A percentile compares a stretch with the other conserved stretches of the same genome.
Evolutionary conservation across 768 basidiomycete species (phyloP).

Genomic region (Mycena filopes): DNA sequence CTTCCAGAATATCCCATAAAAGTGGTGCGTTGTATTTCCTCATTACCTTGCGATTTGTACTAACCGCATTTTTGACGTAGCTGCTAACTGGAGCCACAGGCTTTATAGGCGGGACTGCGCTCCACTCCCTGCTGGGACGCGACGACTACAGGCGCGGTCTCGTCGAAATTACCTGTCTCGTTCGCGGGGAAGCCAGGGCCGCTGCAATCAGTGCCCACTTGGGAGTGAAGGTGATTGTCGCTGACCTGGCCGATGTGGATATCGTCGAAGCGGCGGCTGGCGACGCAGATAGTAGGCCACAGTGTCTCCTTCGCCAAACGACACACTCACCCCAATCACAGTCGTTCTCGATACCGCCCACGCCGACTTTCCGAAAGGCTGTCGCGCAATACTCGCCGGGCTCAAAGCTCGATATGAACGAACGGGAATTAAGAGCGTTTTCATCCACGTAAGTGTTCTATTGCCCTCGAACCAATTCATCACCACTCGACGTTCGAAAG

Average conservation of each 20-base stretch:
- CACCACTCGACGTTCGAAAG: background rate
- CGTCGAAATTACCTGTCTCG: constrained; percentile 30
- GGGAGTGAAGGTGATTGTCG: constrained; percentile 26
- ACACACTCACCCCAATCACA: background rate
- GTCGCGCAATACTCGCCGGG: constrained; percentile 26
- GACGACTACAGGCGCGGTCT: constrained; percentile 19
- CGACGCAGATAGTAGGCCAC: constrained; percentile 16
- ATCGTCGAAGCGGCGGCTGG: constrained; percentile 22
- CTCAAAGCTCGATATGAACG: constrained; percentile 17
- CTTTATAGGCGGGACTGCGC: constrained; percentile 27
- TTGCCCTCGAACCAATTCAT: too few relatives aligned
- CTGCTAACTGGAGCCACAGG: constrained; percentile 30
- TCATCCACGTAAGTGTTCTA: constrained; percentile 21
- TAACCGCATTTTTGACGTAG: background rate
- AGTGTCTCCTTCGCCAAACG: background rate
- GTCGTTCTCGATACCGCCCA: constrained; percentile 31
- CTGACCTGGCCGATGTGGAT: constrained; percentile 26
- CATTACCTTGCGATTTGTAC: background rate
- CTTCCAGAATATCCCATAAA: constrained; percentile 14
- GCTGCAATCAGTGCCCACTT: constrained; percentile 2
- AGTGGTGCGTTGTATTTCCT: constrained; percentile 7
- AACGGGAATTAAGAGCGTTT: constrained; percentile 23
- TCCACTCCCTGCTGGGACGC: constrained; percentile 17
- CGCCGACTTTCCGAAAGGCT: constrained; percentile 25
- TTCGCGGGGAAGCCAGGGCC: constrained; percentile 26